phyloP scores from a whole-genome alignment of 805 yeast genomes.

The Blastobotrys parvus region DNA sequence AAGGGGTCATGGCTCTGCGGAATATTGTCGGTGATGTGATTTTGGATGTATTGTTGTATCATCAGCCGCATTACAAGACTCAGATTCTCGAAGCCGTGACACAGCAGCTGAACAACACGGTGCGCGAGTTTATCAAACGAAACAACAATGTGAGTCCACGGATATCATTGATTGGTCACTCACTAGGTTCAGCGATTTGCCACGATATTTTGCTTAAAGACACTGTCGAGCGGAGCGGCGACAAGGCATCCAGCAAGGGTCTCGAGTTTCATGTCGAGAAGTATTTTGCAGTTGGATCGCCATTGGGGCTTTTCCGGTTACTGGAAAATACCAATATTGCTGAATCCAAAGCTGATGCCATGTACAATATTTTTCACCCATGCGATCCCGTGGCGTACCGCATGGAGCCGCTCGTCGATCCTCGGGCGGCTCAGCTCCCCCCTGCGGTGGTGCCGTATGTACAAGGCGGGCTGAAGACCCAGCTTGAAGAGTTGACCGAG shows the following conservation, averaged over 20 bases:
- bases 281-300: conserved; percentile 80
- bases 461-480: conserved; percentile 32
- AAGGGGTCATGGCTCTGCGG: conserved; percentile 63
- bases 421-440: conserved; percentile 37
- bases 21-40: conserved; percentile 79
- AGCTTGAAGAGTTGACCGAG: conserved; percentile 30
- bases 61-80: conserved; percentile 58
- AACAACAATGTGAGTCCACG: conserved; percentile 53
- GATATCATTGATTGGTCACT: conserved; percentile 82
- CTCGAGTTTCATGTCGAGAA: conserved; percentile 67
- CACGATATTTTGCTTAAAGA: conserved; percentile 54
- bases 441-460: conserved; percentile 54
- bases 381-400: conserved; percentile 90
- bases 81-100: conserved; percentile 58
- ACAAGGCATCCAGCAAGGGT: conserved; percentile 1
- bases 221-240: neutral
- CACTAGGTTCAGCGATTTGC: conserved; percentile 79
- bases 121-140: conserved; percentile 45
- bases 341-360: conserved; percentile 35
- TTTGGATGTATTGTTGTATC: conserved; percentile 67
- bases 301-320: conserved; percentile 77
- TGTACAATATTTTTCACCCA: conserved; percentile 80
- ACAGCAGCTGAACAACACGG: conserved; percentile 54
- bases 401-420: conserved; percentile 70
- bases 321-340: conserved; percentile 37